Conservation (phyloP, 106 monocot species). For the Xerophyta viscosa region DNA sequence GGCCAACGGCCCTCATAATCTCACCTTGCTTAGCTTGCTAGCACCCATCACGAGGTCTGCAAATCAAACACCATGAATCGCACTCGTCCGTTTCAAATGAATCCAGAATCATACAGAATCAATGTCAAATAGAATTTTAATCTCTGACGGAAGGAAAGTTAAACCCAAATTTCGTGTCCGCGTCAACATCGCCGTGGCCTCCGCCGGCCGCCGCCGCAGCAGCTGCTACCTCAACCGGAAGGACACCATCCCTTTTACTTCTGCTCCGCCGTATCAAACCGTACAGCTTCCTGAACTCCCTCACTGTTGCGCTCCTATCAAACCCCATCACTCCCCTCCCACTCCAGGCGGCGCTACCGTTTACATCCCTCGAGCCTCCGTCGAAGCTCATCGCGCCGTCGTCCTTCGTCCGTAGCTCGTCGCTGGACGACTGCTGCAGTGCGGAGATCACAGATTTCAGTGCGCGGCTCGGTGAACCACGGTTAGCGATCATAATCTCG, state of each 20-base stretch:
- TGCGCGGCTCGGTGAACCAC: slow-evolving; percentile 7
- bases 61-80: no score
- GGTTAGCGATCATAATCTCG: slow-evolving; percentile 12
- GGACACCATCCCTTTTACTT: slow-evolving; percentile 5
- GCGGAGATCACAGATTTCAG: slow-evolving; percentile 11
- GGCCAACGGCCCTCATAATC: no score
- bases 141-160: no score
- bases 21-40: no score
- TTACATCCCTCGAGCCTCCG: no score
- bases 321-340: not conserved
- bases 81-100: no score
- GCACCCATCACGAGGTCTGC: no score
- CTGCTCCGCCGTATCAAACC: not conserved
- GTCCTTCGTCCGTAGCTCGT: not conserved
- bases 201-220: slow-evolving; percentile 1
- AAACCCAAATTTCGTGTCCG: not conserved
- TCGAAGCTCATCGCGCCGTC: not conserved
- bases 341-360: slow-evolving; percentile 3
- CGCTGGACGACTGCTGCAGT: not conserved
- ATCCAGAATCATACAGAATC: no score
- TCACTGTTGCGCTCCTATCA: slow-evolving; percentile 1
- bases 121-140: no score
- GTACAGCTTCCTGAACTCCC: slow-evolving; percentile 11
- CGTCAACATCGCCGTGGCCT: not conserved
- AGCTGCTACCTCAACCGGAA: not conserved